Evolutionary conservation across 1,284 basidiomycete genomes (phyloP).

Genomic region (Ustilago shanxiensis): DNA sequence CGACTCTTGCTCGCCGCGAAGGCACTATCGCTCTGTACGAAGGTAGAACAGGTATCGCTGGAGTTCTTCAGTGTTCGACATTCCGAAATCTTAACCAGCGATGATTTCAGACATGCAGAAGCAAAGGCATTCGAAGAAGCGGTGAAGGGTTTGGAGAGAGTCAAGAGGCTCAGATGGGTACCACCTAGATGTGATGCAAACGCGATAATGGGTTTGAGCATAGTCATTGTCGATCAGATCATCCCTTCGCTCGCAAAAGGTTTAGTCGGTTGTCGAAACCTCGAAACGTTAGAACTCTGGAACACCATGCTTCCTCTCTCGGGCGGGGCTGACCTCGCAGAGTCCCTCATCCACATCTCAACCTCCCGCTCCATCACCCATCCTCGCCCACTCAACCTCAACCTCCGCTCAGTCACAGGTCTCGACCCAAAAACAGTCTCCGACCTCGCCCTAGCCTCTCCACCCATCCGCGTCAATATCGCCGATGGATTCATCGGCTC

Average conservation of each 20-base stretch:
- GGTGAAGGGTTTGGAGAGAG: neutral
- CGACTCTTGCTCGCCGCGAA: conserved; percentile 28
- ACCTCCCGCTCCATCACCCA: no score
- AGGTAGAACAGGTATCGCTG: conserved; percentile 20
- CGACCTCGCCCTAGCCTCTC: conserved; percentile 16
- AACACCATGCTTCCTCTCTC: conserved; percentile 36
- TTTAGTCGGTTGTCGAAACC: conserved; percentile 6
- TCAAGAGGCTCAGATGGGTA: conserved; percentile 26
- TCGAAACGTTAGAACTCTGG: conserved; percentile 35
- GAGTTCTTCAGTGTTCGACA: conserved; percentile 44
- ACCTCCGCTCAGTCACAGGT: conserved; percentile 23
- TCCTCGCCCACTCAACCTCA: neutral
- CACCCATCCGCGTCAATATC: conserved; percentile 31
- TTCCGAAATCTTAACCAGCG: conserved; percentile 33
- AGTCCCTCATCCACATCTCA: conserved; percentile 22
- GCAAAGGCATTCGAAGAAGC: conserved; percentile 17
- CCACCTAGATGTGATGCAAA: conserved; percentile 30
- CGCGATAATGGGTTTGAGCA: conserved; percentile 40
- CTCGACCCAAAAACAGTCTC: conserved; percentile 23
- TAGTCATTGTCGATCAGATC: conserved; percentile 40
- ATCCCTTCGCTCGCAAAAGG: conserved; percentile 27
- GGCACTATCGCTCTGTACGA: conserved; percentile 13
- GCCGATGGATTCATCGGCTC: conserved; percentile 43
- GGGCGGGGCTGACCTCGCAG: conserved; percentile 20
- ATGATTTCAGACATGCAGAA: conserved; percentile 14